A percentile compares a stretch with the other conserved stretches of the same genome.
Conservation (phyloP, 495 filamentous ascomycete genomes). For the Trichoderma erinaceum region DNA sequence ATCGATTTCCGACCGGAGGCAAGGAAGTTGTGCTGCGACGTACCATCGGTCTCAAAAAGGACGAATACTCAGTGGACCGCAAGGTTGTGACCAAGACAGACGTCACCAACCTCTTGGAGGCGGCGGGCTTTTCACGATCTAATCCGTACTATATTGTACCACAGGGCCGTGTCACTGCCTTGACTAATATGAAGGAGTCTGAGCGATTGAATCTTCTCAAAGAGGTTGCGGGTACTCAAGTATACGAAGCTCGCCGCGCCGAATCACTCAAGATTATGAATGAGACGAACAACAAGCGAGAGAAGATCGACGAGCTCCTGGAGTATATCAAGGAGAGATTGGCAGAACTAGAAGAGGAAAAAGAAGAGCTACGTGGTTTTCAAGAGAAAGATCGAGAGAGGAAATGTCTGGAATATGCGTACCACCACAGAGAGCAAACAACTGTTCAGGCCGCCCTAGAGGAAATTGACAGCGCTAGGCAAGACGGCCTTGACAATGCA, state of each 20-base stretch:
- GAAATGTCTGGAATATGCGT: conserved; percentile 88
- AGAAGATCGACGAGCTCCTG: conserved; percentile 88
- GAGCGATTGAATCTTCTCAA: conserved; percentile 86
- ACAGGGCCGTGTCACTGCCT: conserved; percentile 87
- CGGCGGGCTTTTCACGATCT: conserved; percentile 90
- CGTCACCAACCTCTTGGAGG: conserved; percentile 92
- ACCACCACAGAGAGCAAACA: conserved; percentile 82
- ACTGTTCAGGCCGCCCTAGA: conserved; percentile 70
- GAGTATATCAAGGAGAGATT: conserved; percentile 87
- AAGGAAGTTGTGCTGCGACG: conserved; percentile 83
- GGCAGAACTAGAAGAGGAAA: conserved; percentile 88
- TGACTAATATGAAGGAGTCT: conserved; percentile 97
- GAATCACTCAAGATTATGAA: conserved; percentile 96
- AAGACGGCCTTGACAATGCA: conserved; percentile 73
- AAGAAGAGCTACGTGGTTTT: conserved; percentile 85
- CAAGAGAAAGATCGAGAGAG: conserved; percentile 94
- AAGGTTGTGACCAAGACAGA: conserved; percentile 94
- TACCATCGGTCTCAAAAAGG: conserved; percentile 95
- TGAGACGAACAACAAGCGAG: conserved; percentile 88
- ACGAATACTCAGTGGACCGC: conserved; percentile 93
- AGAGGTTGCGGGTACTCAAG: conserved; percentile 94
- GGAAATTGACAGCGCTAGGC: conserved; percentile 72
- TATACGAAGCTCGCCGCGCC: conserved; percentile 84
- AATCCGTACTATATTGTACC: conserved; percentile 99
- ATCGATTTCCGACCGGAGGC: conserved; percentile 90